A percentile compares a stretch with the other conserved stretches of the same genome.
These are phyloP conservation scores for Pseudogymnoascus sp. DNA, from an alignment of 2,329 filamentous ascomycete species.

Conservation along the genomic window DNA sequence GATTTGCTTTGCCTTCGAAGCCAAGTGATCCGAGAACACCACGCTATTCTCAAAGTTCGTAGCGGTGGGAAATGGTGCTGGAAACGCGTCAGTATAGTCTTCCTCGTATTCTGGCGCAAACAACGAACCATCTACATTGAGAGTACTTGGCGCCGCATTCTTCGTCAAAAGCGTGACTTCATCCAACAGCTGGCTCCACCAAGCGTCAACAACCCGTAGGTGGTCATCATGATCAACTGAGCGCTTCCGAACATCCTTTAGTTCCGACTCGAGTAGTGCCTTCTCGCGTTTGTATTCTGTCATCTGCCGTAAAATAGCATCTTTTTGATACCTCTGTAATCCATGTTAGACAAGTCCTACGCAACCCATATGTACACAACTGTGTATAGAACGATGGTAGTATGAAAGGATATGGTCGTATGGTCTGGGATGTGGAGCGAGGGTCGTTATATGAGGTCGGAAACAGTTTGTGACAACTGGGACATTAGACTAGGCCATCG, in stretches of 20 bases:
- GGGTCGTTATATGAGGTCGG: not conserved
- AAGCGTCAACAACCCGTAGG: constrained; percentile 79
- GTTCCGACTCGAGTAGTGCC: constrained; percentile 66
- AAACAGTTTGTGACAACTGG: constrained; percentile 5
- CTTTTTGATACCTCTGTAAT: constrained; percentile 78
- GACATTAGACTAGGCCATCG: constrained; percentile 6
- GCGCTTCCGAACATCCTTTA: constrained; percentile 72
- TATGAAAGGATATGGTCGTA: not conserved
- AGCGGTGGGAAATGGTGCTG: constrained; percentile 50
- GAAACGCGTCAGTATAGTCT: constrained; percentile 19
- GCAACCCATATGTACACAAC: not conserved
- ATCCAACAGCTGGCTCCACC: constrained; percentile 64
- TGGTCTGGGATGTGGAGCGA: constrained; percentile 1
- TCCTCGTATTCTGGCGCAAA: not conserved
- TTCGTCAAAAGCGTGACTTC: constrained; percentile 54
- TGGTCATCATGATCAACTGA: constrained; percentile 86
- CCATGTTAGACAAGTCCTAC: not conserved
- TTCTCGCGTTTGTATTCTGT: constrained; percentile 94
- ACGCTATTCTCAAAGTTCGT: constrained; percentile 55
- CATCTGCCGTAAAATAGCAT: constrained; percentile 96
- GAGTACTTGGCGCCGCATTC: constrained; percentile 37
- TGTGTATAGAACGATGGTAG: not conserved
- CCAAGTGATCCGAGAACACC: constrained; percentile 75
- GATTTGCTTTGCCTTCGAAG: constrained; percentile 67
- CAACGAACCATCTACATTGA: constrained; percentile 33